A percentile compares a stretch with the other conserved stretches of the same genome.
Conservation (phyloP, 2,329 filamentous ascomycete genomes). For the Aspergillus sp. region DNA sequence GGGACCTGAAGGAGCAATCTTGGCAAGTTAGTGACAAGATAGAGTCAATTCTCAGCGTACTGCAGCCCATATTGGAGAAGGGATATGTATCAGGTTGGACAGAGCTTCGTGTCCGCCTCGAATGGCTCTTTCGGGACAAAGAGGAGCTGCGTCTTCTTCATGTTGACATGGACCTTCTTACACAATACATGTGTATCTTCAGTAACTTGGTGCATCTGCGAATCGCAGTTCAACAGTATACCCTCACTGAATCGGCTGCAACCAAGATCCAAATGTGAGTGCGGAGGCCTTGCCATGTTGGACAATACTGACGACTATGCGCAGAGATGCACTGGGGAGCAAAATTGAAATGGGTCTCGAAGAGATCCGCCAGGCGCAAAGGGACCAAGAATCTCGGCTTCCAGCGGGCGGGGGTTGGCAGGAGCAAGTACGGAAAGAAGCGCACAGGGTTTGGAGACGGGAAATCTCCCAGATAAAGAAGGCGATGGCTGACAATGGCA, state of each 20-base stretch:
- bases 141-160: not conserved
- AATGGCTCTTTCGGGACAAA: not conserved
- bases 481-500: not conserved
- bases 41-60: not conserved
- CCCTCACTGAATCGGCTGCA: not conserved
- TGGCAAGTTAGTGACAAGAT: fast-evolving
- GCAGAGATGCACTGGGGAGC: not conserved
- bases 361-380: not conserved
- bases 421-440: not conserved
- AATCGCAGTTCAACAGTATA: not conserved
- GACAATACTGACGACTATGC: not conserved
- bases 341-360: not conserved
- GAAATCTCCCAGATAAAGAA: not conserved
- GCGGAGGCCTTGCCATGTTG: not conserved
- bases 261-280: not conserved
- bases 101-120: not conserved
- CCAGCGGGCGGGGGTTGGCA: not conserved
- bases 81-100: not conserved
- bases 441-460: fast-evolving
- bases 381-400: not conserved
- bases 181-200: not conserved
- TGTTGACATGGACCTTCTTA: not conserved
- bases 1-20: not conserved
- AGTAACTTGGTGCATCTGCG: not conserved
- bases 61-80: not conserved